These are phyloP conservation scores for Chamaecrista fasciculata DNA, from an alignment of 306 rosid species.

Conservation along the genomic window DNA sequence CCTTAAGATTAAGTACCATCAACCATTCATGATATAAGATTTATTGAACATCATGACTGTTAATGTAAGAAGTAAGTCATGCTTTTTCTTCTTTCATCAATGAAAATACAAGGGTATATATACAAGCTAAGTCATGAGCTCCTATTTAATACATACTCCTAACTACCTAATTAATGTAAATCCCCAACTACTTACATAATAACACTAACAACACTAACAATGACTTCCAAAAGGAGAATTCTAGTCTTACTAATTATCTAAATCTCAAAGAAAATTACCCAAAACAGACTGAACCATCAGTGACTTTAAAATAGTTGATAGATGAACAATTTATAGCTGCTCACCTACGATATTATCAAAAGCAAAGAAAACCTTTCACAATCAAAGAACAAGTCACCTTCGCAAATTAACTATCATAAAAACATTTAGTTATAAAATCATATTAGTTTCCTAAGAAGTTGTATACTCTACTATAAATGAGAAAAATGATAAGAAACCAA, in stretches of 20 bases:
- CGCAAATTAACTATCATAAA: not conserved
- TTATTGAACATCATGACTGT: constrained; percentile 6
- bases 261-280: not conserved
- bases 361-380: constrained; percentile 6
- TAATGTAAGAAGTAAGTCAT: too few species aligned
- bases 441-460: constrained; percentile 11
- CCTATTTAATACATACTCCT: too few species aligned
- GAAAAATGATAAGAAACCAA: constrained; percentile 30
- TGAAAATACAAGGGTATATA: too few species aligned
- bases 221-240: constrained; percentile 24
- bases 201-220: too few species aligned
- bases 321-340: not conserved
- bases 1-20: not conserved
- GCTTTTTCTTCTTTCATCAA: too few species aligned
- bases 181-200: too few species aligned
- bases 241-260: not conserved
- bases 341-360: not conserved
- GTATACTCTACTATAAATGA: constrained; percentile 9
- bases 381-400: not conserved
- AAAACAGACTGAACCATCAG: not conserved
- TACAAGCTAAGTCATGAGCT: too few species aligned
- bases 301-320: constrained; percentile 3
- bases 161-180: too few species aligned
- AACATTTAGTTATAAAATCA: not conserved
- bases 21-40: constrained; percentile 3